phyloP scores from a whole-genome alignment of 495 filamentous ascomycete genomes.

The Xylaria intraflava region DNA sequence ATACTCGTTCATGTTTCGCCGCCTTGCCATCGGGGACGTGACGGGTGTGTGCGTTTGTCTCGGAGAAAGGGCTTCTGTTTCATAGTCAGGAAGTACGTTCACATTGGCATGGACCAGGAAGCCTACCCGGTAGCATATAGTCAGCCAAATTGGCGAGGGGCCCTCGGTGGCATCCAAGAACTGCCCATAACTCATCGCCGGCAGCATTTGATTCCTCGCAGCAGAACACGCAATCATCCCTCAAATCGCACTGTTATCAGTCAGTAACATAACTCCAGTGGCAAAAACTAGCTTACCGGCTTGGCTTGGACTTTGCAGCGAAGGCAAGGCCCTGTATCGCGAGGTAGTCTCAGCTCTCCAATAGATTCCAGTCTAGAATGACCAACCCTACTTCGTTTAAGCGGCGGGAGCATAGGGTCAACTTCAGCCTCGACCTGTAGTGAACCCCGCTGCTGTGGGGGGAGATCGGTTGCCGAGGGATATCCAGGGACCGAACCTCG shows the following conservation, averaged over 20 bases:
- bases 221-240: constrained; percentile 39
- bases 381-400: constrained; percentile 43
- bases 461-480: constrained; percentile 35
- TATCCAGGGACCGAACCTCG: constrained; percentile 40
- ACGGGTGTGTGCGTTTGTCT: constrained; percentile 43
- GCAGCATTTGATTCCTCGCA: constrained; percentile 27
- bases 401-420: constrained; percentile 42
- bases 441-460: constrained; percentile 33
- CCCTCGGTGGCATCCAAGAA: constrained; percentile 42
- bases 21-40: constrained; percentile 41
- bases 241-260: constrained; percentile 37
- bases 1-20: constrained; percentile 46
- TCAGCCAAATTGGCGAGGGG: constrained; percentile 36
- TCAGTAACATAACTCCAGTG: neutral
- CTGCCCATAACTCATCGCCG: constrained; percentile 38
- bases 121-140: constrained; percentile 40
- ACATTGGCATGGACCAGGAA: neutral
- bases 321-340: constrained; percentile 39
- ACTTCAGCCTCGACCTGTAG: constrained; percentile 39
- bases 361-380: constrained; percentile 44
- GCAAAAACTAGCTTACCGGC: constrained; percentile 22
- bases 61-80: constrained; percentile 35
- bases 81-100: constrained; percentile 5
- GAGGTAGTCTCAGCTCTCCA: constrained; percentile 40
- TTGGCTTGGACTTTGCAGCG: constrained; percentile 39